Evolutionary conservation across 1,284 basidiomycete genomes (phyloP), one percentile per base, ranked within the genome.

Genomic region (Trametes polyzona): DNA sequence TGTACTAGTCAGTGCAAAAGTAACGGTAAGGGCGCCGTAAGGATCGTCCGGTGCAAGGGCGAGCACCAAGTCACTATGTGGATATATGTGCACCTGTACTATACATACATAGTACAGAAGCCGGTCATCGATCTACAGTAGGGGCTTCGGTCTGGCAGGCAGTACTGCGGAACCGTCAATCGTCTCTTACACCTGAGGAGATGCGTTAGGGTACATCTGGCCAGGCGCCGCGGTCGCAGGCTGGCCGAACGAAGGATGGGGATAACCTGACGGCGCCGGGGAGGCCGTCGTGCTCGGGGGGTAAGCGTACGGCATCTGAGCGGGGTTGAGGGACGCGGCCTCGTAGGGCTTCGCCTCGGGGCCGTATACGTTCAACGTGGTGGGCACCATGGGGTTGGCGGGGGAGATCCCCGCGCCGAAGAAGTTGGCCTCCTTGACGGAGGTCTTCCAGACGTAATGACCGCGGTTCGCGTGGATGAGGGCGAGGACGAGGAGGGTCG

Each of bases 401-500:
- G 62, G 55, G 11, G 55, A 40, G 33, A 56, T 14, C 43, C 23
- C 39, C n/a, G 24, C 32, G 16, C 26, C 47, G 52, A 56, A n/a
- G n/a, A n/a, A 50, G 44, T 47, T 32, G 12, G 56, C 46, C 55
- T 59, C 54, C 55, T 57, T 61, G 40, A 64, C 54, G 37, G 59
- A 59, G 10, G 32, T 41, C 50, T 39, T 55, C 57, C 57, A 64
- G 44, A 61, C 49, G 52, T 61, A 57, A 46, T 61, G 52, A 6
- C 62, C 62, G 42, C 62, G 62, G 26, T 47, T 32, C 21, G 59
- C 59, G 44, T 59, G 57, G 36, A 64, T 52, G 52, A 64, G 57
- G 36, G 58, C 52, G 19, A 61, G 24, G 24, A 55, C 43, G 42
- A 64, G 59, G 26, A 64, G 57, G 26, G 55, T 47, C 44, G 32